Base-by-base conservation (phyloP, 176 grass and related monocot species). In the Juncus inflexus region DNA sequence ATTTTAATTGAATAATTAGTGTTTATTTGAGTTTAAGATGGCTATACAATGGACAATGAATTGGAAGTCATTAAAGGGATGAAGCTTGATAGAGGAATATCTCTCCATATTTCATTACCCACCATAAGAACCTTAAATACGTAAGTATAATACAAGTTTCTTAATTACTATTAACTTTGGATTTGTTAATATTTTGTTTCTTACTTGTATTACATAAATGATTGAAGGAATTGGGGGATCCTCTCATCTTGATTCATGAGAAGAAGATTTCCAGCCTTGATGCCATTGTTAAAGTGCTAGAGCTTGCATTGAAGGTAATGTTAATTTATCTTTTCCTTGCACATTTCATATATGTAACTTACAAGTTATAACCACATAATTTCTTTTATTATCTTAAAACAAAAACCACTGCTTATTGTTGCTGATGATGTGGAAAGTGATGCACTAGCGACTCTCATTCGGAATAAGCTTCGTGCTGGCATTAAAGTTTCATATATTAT, bases 341-440 rank as follows among this genome's bases (percentile, higher is more conserved):
- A 57, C 64, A 49, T 40, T 15, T 45, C 1, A 42, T 61, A 62
- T 4, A 28, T 39, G 39, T 56, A 28, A 1, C 63, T 0, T 4
- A 5, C 35, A 52, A 40, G 50, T 12, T 3, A 60, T 55, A 10
- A 9, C 43, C 4, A 12, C 64, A 4, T 69, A 57, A 12, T 71
- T 10, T 72, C 37, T 78, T 47, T 12, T 37, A 55, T 39, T 80
- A 50, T 28, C 19, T 28, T 60, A 88, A 89, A 83, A 60, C 94
- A 99, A 89, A 92, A 4, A 65, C 83, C 94, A 72, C 67, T 99
- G 10, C 78, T 99, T 40, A 99, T 99, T 82, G 83, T 99, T 75
- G 88, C 94, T 12, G 94, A 99, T 80, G 94, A 99, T 76, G 61
- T 99, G 59, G 94, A 99, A 75, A 99, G 94, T n/a, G 88, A 99